A percentile compares a stretch with the other conserved stretches of the same genome.
Evolutionary conservation across 257 asterid species (phyloP).

Genomic region (Rehmannia glutinosa): DNA sequence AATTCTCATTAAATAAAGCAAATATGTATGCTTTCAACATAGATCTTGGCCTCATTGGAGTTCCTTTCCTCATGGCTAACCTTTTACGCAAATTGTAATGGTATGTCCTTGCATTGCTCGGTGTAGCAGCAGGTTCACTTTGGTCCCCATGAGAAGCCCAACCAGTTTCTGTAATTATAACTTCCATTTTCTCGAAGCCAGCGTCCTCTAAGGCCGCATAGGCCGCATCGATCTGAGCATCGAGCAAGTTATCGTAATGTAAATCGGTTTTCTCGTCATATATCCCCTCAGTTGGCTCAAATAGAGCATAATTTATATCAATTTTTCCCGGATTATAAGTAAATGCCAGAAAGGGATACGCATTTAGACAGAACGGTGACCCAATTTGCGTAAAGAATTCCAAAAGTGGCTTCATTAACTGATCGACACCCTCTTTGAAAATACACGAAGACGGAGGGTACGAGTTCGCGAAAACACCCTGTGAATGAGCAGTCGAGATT

Average conservation of each 20-base stretch:
- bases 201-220: conserved; percentile 85
- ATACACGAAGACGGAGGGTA: conserved; percentile 91
- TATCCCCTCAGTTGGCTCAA: conserved; percentile 63
- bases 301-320: conserved; percentile 87
- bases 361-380: conserved; percentile 91
- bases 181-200: conserved; percentile 76
- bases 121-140: conserved; percentile 79
- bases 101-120: conserved; percentile 70
- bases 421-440: conserved; percentile 59
- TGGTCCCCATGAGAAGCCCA: conserved; percentile 97
- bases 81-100: conserved; percentile 78
- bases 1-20: conserved; percentile 84
- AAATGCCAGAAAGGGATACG: conserved; percentile 91
- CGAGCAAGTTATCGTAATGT: conserved; percentile 89
- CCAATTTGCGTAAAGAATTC: conserved; percentile 64
- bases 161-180: conserved; percentile 91
- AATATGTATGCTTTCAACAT: conserved; percentile 79
- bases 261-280: conserved; percentile 57
- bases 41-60: conserved; percentile 80
- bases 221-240: conserved; percentile 96
- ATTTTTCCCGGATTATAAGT: conserved; percentile 54
- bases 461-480: conserved; percentile 65
- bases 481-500: conserved; percentile 81
- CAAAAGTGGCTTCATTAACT: conserved; percentile 85
- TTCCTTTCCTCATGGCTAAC: conserved; percentile 85